Conservation (phyloP, 2,329 filamentous ascomycete species). For the Colletotrichum siamense region DNA sequence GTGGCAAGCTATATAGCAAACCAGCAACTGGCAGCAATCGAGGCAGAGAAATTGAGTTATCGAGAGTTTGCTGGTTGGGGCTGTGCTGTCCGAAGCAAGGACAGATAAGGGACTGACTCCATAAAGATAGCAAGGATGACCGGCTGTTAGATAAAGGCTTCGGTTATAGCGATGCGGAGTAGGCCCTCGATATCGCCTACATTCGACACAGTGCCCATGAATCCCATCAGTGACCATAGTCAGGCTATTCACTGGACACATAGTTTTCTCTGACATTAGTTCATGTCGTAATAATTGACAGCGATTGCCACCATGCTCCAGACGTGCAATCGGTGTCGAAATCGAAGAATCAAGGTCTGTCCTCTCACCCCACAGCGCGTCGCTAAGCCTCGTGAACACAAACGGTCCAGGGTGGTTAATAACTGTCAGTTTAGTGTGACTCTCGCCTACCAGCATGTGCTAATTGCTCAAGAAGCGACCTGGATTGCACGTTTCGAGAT, state of each 20-base stretch:
- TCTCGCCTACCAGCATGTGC: neutral
- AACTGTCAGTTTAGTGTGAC: neutral
- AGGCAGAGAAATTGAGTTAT: neutral
- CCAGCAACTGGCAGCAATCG: neutral
- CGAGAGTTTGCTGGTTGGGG: neutral
- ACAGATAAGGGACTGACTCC: too few species aligned
- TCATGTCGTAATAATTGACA: neutral
- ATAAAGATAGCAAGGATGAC: too few species aligned
- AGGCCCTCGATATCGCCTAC: neutral
- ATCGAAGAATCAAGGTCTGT: neutral
- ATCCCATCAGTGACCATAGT: neutral
- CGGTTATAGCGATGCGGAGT: neutral
- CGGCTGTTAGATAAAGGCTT: neutral
- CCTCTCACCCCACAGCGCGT: accelerated
- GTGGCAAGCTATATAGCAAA: neutral
- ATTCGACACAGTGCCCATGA: too few species aligned
- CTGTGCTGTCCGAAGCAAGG: neutral
- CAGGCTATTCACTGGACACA: neutral
- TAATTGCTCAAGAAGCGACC: neutral
- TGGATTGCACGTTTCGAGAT: neutral
- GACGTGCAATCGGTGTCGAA: neutral
- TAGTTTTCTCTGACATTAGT: neutral
- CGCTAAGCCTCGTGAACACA: accelerated
- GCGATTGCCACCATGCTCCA: neutral
- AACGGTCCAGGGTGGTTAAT: neutral